Evolutionary conservation across 163 green algal species (phyloP).

Genomic region (Coccomyxa subellipsoidea): DNA sequence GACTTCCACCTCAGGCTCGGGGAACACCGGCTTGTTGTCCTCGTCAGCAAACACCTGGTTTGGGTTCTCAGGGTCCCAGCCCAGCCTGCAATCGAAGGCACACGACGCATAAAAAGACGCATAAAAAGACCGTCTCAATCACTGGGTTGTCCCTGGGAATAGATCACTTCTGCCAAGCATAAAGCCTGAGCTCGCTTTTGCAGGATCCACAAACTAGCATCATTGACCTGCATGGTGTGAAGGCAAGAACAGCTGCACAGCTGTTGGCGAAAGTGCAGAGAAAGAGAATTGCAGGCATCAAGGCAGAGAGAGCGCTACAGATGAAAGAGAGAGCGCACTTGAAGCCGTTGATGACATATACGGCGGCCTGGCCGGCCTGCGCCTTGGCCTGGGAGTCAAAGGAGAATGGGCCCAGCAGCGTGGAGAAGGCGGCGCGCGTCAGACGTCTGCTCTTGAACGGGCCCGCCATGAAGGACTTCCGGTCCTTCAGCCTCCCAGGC

Average conservation of each 20-base stretch:
- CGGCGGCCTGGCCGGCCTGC: background rate
- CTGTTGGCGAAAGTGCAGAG: too few species aligned
- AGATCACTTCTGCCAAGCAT: too few species aligned
- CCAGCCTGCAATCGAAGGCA: conserved; percentile 3
- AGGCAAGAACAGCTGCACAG: too few species aligned
- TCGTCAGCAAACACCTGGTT: conserved; percentile 3
- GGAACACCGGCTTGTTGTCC: background rate
- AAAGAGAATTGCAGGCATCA: background rate
- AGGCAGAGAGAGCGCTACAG: background rate
- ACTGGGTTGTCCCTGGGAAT: too few species aligned
- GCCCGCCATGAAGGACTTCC: background rate
- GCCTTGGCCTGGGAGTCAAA: background rate
- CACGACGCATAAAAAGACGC: too few species aligned
- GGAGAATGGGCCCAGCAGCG: background rate
- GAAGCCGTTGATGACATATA: conserved; percentile 4
- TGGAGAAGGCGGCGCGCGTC: background rate
- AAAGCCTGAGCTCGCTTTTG: too few species aligned
- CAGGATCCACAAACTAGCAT: too few species aligned
- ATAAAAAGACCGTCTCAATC: too few species aligned
- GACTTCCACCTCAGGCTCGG: background rate
- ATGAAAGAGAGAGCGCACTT: background rate
- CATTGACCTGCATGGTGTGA: too few species aligned
- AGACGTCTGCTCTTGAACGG: background rate
- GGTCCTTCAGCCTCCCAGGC: background rate
- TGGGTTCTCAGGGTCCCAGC: background rate